These are phyloP conservation scores for Aristolochia fimbriata DNA, from an alignment of 164 flowering plant genomes.

Conservation along the genomic window DNA sequence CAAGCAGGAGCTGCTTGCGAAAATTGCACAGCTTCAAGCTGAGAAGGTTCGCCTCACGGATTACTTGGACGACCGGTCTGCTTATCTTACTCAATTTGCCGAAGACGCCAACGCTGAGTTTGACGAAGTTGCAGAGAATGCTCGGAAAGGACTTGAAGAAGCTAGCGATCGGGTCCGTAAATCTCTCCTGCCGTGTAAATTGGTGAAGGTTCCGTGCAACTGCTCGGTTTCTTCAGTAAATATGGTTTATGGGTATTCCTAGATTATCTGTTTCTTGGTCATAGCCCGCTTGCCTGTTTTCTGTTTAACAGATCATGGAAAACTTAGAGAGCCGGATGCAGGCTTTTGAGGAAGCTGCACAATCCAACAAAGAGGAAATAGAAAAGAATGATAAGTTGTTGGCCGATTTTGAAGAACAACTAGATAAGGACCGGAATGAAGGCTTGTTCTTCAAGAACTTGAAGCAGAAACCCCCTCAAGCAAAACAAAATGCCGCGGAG, in stretches of 20 bases:
- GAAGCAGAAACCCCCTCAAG: conserved; percentile 29
- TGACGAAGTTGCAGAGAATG: conserved; percentile 65
- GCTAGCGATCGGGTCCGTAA: conserved; percentile 53
- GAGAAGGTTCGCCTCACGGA: conserved; percentile 77
- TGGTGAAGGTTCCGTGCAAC: not conserved
- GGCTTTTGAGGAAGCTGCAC: conserved; percentile 62
- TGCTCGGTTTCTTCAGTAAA: not conserved
- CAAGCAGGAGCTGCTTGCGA: conserved; percentile 68
- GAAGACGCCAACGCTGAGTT: conserved; percentile 81
- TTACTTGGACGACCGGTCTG: conserved; percentile 67
- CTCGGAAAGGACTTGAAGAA: conserved; percentile 67
- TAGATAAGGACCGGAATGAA: conserved; percentile 54
- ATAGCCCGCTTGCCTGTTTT: conserved; percentile 8
- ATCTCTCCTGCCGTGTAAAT: not conserved
- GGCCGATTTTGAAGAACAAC: conserved; percentile 54
- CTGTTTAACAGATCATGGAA: conserved; percentile 62
- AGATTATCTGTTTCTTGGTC: too few species aligned
- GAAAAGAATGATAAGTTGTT: conserved; percentile 47
- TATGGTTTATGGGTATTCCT: too few species aligned
- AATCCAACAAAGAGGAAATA: conserved; percentile 39
- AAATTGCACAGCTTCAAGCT: conserved; percentile 68
- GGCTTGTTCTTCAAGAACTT: conserved; percentile 79
- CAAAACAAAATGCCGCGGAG: conserved; percentile 38
- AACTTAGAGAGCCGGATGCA: conserved; percentile 60
- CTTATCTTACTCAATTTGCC: conserved; percentile 58